Conservation (phyloP, 495 filamentous ascomycete species). For the Hypoxylon intermedium region DNA sequence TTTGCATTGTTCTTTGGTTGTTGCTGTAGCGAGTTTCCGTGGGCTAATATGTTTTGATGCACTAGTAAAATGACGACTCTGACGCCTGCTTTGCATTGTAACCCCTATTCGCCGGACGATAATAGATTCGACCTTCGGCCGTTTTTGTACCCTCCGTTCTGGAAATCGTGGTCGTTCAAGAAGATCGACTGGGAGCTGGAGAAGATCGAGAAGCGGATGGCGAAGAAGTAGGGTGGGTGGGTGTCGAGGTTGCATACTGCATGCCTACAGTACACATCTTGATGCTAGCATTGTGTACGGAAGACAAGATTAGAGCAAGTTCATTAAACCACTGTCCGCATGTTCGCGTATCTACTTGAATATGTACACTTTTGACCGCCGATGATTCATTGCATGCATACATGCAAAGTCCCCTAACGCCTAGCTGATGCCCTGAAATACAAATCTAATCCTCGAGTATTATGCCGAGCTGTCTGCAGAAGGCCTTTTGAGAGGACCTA, state of each 20-base stretch:
- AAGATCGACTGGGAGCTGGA: slow-evolving; percentile 58
- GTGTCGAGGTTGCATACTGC: no score
- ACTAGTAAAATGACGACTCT: slow-evolving; percentile 67
- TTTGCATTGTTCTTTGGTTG: neutral
- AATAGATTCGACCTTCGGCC: slow-evolving; percentile 43
- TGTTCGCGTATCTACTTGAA: neutral
- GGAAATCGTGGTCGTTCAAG: slow-evolving; percentile 58
- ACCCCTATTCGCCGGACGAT: slow-evolving; percentile 52
- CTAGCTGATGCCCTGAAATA: slow-evolving; percentile 30
- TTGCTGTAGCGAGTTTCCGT: no score
- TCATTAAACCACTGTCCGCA: no score
- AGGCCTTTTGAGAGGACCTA: neutral
- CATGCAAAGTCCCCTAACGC: slow-evolving; percentile 22
- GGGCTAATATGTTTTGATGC: no score
- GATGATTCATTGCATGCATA: neutral
- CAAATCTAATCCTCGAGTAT: slow-evolving; percentile 12
- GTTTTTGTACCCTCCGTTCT: slow-evolving; percentile 62
- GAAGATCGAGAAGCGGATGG: slow-evolving; percentile 33
- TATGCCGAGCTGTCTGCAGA: neutral
- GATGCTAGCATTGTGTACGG: no score
- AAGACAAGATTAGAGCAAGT: no score
- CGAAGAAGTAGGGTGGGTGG: no score
- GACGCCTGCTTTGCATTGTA: slow-evolving; percentile 60
- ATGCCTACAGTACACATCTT: no score
- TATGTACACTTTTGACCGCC: slow-evolving; percentile 4